These are phyloP conservation scores for Lasiodiplodia hormozganensis DNA, from an alignment of 2,329 filamentous ascomycete species.

Conservation along the genomic window DNA sequence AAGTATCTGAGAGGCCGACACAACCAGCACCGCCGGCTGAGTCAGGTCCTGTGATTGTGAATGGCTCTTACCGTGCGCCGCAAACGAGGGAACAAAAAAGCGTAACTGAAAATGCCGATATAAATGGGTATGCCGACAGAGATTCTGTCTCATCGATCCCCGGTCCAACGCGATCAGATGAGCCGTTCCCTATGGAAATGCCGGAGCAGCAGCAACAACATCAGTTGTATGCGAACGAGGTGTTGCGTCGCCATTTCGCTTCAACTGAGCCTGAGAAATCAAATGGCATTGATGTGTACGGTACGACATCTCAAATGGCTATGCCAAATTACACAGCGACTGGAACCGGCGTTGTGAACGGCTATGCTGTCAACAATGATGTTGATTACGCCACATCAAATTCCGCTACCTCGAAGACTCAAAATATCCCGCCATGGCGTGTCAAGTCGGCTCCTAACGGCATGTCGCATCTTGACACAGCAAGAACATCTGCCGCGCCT, in stretches of 20 bases:
- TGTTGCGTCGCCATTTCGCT: slow-evolving; percentile 32
- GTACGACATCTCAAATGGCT: not conserved
- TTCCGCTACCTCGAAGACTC: not conserved
- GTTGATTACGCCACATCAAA: slow-evolving; percentile 28
- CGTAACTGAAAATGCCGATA: slow-evolving; percentile 3
- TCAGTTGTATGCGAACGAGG: slow-evolving; percentile 39
- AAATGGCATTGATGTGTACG: slow-evolving; percentile 2
- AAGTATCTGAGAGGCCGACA: slow-evolving; percentile 31
- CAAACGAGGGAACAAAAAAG: slow-evolving; percentile 19
- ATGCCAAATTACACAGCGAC: slow-evolving; percentile 1
- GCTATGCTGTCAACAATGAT: slow-evolving; percentile 33
- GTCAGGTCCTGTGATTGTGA: slow-evolving; percentile 47
- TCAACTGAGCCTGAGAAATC: slow-evolving; percentile 14
- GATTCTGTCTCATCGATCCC: slow-evolving; percentile 12
- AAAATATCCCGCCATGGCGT: slow-evolving; percentile 39
- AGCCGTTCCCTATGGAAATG: slow-evolving; percentile 33
- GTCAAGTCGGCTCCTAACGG: slow-evolving; percentile 40
- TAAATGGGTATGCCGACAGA: slow-evolving; percentile 19
- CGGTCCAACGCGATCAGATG: slow-evolving; percentile 15
- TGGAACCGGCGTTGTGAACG: not conserved
- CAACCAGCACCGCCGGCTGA: slow-evolving; percentile 39
- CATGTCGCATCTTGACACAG: slow-evolving; percentile 42
- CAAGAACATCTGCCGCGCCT: slow-evolving; percentile 54
- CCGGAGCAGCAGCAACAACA: slow-evolving; percentile 41
- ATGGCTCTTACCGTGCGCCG: slow-evolving; percentile 42